A percentile compares a stretch with the other conserved stretches of the same genome.
Conservation (phyloP, 2,329 filamentous ascomycete species). For the Pseudogymnoascus verrucosus region DNA sequence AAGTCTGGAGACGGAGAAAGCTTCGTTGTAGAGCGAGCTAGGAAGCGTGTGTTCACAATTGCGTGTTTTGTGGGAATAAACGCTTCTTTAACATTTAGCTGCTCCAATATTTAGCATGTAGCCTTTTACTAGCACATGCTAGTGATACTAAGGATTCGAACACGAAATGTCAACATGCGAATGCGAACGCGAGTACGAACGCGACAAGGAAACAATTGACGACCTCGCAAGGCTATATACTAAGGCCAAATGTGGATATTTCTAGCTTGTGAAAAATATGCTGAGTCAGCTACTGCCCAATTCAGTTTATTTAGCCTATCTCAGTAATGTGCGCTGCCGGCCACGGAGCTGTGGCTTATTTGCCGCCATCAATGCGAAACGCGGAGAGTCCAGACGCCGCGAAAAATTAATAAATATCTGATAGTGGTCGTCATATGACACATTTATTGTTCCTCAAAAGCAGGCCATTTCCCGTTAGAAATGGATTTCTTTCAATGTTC, state of each 20-base stretch:
- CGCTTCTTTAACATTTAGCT: neutral
- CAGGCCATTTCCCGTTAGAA: neutral
- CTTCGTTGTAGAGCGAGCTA: neutral
- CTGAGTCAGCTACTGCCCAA: neutral
- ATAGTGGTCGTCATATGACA: constrained; percentile 4
- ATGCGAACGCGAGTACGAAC: neutral
- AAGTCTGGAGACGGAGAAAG: neutral
- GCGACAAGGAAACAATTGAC: neutral
- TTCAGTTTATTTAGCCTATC: neutral
- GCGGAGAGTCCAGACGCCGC: neutral
- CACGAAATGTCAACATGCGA: neutral
- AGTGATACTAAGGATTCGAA: neutral
- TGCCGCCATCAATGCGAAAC: constrained; percentile 1
- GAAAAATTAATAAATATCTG: neutral
- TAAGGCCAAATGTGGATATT: neutral
- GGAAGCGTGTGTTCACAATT: neutral
- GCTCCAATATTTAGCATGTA: neutral
- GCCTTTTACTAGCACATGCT: neutral
- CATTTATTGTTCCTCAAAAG: neutral
- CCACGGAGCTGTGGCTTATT: neutral
- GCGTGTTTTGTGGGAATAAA: neutral
- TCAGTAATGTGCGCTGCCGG: neutral
- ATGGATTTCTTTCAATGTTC: neutral
- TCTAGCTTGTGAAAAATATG: neutral
- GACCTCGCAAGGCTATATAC: neutral